Conservation (phyloP, 371 early-diverging fungal species). For the Lichtheimia ramosa region DNA sequence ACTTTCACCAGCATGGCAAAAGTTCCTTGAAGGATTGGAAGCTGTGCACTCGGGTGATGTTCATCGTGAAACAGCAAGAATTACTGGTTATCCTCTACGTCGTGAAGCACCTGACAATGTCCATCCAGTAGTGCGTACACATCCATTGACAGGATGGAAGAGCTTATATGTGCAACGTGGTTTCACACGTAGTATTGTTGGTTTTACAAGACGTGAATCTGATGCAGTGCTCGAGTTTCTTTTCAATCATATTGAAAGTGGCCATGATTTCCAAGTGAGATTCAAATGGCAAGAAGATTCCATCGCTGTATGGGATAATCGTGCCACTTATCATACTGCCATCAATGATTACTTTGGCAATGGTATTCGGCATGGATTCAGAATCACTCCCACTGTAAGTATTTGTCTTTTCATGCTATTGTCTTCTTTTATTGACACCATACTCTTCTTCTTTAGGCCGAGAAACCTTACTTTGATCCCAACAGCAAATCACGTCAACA, state of each 20-base stretch:
- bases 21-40: slow-evolving; percentile 57
- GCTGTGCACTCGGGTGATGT: slow-evolving; percentile 60
- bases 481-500: slow-evolving; percentile 3
- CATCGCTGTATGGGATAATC: slow-evolving; percentile 68
- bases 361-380: slow-evolving; percentile 38
- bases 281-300: slow-evolving; percentile 58
- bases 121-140: slow-evolving; percentile 66
- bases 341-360: slow-evolving; percentile 49
- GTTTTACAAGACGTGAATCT: slow-evolving; percentile 55
- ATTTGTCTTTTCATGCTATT: too few species aligned
- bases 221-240: slow-evolving; percentile 57
- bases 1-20: slow-evolving; percentile 56
- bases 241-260: slow-evolving; percentile 47
- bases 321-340: slow-evolving; percentile 52
- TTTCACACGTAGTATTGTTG: slow-evolving; percentile 62
- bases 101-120: slow-evolving; percentile 37
- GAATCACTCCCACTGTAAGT: slow-evolving; percentile 38
- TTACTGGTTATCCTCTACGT: slow-evolving; percentile 42
- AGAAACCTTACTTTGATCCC: slow-evolving; percentile 1
- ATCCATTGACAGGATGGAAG: slow-evolving; percentile 71
- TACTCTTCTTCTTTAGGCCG: neutral
- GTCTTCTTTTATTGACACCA: neutral
- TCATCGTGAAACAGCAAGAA: slow-evolving; percentile 34
- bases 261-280: slow-evolving; percentile 64
- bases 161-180: slow-evolving; percentile 59